phyloP scores from a whole-genome alignment of 2,329 filamentous ascomycete genomes.

The Trichoderma sp. region DNA sequence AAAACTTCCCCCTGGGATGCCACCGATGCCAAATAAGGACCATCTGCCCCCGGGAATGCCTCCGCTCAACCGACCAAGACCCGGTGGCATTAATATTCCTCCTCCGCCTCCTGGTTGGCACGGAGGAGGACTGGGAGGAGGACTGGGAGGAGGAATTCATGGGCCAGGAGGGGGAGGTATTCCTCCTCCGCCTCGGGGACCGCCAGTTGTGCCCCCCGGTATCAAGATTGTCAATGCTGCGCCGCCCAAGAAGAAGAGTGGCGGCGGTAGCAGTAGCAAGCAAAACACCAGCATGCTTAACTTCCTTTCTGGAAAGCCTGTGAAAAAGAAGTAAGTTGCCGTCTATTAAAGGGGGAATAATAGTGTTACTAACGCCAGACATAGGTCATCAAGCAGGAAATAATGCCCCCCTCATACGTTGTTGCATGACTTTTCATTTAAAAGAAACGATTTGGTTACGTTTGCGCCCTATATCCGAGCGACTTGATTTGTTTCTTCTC shows the following conservation, averaged over 20 bases:
- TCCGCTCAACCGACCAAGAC: constrained; percentile 19
- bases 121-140: background rate
- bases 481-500: background rate
- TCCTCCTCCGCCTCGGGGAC: background rate
- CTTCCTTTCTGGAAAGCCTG: constrained; percentile 24
- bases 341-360: background rate
- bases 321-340: constrained; percentile 26
- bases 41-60: constrained; percentile 13
- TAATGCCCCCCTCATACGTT: background rate
- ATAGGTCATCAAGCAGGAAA: constrained; percentile 22
- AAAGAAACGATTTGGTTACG: background rate
- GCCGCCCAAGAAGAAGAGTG: constrained; percentile 20
- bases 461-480: constrained; percentile 21
- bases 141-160: background rate
- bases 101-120: constrained; percentile 24
- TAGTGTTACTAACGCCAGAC: background rate
- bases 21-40: constrained; percentile 12
- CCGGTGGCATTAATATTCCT: background rate
- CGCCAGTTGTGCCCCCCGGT: background rate
- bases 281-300: constrained; percentile 23
- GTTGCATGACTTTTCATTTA: constrained; percentile 17
- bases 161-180: background rate
- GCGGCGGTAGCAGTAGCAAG: constrained; percentile 18
- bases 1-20: constrained; percentile 24
- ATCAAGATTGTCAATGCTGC: constrained; percentile 23